phyloP scores from a whole-genome alignment of 2,329 filamentous ascomycete genomes.

The Colletotrichum viniferum region DNA sequence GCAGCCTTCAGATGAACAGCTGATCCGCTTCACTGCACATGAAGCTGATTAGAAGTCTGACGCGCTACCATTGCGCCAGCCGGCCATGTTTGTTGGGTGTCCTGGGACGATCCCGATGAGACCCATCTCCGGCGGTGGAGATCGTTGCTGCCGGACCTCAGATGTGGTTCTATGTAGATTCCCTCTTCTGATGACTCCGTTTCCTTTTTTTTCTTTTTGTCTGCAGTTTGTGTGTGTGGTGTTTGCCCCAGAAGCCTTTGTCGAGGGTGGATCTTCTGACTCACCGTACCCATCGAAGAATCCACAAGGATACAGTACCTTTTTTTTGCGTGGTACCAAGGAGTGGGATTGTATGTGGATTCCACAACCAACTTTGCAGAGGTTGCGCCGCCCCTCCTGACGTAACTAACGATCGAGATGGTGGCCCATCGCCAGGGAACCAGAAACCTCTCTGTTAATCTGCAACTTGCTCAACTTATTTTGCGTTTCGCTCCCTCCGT shows the following conservation, averaged over 20 bases:
- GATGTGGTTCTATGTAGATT: background rate
- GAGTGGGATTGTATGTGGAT: background rate
- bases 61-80: slow-evolving; percentile 22
- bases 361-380: background rate
- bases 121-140: background rate
- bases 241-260: background rate
- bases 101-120: background rate
- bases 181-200: background rate
- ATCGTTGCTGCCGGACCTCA: background rate
- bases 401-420: background rate
- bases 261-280: background rate
- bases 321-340: background rate
- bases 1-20: slow-evolving; percentile 12
- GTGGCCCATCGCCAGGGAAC: background rate
- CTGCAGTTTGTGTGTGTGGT: background rate
- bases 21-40: background rate
- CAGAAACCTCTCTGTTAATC: background rate
- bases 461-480: background rate
- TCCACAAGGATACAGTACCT: background rate
- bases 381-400: background rate
- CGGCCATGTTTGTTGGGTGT: background rate
- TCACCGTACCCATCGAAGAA: background rate
- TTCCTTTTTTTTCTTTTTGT: background rate
- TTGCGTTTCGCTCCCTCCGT: background rate
- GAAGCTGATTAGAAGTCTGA: slow-evolving; percentile 15